Conservation (phyloP, 805 yeast genomes). For the Pichia gijzeniarum region DNA sequence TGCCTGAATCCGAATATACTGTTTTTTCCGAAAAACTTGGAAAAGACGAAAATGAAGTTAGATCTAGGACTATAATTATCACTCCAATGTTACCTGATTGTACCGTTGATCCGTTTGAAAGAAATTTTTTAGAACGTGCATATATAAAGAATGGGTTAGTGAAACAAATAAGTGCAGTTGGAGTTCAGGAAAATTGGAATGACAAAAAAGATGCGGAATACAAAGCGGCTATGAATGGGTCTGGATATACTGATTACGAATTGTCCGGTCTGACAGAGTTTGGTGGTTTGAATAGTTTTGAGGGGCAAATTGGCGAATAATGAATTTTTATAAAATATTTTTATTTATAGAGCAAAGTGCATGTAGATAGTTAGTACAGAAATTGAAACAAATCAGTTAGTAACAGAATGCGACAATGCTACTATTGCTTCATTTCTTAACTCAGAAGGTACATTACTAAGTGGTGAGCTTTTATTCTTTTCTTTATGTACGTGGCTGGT, state of each 20-base stretch:
- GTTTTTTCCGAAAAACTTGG: constrained; percentile 11
- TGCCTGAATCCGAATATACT: constrained; percentile 15
- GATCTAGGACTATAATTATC: constrained; percentile 18
- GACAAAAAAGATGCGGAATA: constrained; percentile 11
- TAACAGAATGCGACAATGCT: background rate
- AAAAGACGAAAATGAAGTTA: background rate
- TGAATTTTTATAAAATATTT: background rate
- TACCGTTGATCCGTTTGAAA: constrained; percentile 19
- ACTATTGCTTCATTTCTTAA: background rate
- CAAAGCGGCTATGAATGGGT: constrained; percentile 12
- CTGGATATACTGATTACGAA: background rate
- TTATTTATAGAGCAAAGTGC: background rate
- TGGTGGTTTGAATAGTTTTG: constrained; percentile 1
- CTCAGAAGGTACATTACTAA: background rate
- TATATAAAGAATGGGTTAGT: constrained; percentile 25
- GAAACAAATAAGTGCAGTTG: constrained; percentile 18
- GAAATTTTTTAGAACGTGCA: constrained; percentile 28
- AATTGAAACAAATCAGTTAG: background rate
- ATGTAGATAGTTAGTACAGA: background rate
- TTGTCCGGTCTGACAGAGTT: background rate
- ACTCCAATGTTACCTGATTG: constrained; percentile 20
- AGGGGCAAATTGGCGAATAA: background rate
- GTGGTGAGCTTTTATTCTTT: background rate
- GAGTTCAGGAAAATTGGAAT: constrained; percentile 18
- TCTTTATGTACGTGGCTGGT: background rate